A percentile compares a stretch with the other conserved stretches of the same genome.
phyloP scores from a whole-genome alignment of 202 grass and related monocot species.

The Digitaria exilis region DNA sequence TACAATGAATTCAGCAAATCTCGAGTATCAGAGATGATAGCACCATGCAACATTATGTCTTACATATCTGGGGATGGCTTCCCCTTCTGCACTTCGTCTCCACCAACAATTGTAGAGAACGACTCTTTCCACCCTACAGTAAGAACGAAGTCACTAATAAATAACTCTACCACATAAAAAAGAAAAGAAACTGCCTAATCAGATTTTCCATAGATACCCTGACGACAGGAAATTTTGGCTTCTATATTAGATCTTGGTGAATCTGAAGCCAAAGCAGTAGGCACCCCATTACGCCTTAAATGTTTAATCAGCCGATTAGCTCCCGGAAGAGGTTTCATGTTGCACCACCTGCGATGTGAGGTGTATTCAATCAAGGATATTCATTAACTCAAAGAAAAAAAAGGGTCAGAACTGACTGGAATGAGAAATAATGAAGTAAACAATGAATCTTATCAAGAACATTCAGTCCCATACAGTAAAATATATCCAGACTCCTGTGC shows the following conservation, averaged over 20 bases:
- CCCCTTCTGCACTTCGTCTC: slow-evolving; percentile 77
- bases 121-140: slow-evolving; percentile 79
- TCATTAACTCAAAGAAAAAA: not conserved
- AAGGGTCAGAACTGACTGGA: not conserved
- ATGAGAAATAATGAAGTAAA: slow-evolving; percentile 22
- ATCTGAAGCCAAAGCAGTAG: slow-evolving; percentile 90
- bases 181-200: slow-evolving; percentile 17
- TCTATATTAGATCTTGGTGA: slow-evolving; percentile 87
- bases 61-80: slow-evolving; percentile 94
- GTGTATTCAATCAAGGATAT: slow-evolving; percentile 21
- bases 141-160: slow-evolving; percentile 32
- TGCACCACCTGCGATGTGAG: slow-evolving; percentile 71
- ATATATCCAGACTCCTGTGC: slow-evolving; percentile 13
- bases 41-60: slow-evolving; percentile 32
- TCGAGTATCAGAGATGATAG: slow-evolving; percentile 20
- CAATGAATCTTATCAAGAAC: not conserved
- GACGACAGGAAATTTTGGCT: slow-evolving; percentile 74
- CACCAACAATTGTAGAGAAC: slow-evolving; percentile 85
- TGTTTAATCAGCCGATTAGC: slow-evolving; percentile 80
- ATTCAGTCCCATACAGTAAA: slow-evolving; percentile 19
- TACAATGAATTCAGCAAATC: slow-evolving; percentile 29
- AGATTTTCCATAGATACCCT: slow-evolving; percentile 50
- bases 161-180: slow-evolving; percentile 5
- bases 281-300: slow-evolving; percentile 69
- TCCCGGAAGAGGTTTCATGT: slow-evolving; percentile 90